These are phyloP conservation scores for Alternaria conjuncta DNA, from an alignment of 2,329 filamentous ascomycete genomes.

Conservation along the genomic window DNA sequence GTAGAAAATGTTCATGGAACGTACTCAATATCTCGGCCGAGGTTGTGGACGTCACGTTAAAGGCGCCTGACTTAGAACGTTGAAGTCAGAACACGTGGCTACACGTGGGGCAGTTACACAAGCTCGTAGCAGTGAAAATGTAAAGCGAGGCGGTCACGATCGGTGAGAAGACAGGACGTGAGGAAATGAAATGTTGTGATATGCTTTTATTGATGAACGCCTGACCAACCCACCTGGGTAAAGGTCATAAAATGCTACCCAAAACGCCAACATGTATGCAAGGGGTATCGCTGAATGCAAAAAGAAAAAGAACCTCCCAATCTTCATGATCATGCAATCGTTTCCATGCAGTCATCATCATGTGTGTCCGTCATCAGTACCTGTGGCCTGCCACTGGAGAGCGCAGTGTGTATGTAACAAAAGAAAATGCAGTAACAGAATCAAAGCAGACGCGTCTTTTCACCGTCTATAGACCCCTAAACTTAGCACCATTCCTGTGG, in stretches of 20 bases:
- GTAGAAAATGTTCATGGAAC: not conserved
- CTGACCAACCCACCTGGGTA: not conserved
- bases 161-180: no score
- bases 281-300: conserved; percentile 18
- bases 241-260: not conserved
- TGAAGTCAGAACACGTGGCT: not conserved
- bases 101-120: not conserved
- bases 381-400: conserved; percentile 14
- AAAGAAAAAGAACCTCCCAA: not conserved
- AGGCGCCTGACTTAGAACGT: not conserved
- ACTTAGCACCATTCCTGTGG: conserved; percentile 32
- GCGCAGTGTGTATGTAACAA: not conserved
- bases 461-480: conserved; percentile 21
- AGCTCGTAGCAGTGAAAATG: no score
- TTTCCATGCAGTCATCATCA: not conserved
- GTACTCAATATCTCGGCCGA: not conserved
- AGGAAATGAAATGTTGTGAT: no score
- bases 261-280: conserved; percentile 22
- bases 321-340: not conserved
- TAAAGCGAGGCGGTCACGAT: not conserved
- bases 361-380: not conserved
- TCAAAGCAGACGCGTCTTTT: not conserved
- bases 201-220: not conserved
- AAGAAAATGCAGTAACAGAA: not conserved
- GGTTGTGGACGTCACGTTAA: not conserved